Base-by-base conservation (phyloP, 2,329 filamentous ascomycete genomes). In the Cladophialophora psammophila region DNA sequence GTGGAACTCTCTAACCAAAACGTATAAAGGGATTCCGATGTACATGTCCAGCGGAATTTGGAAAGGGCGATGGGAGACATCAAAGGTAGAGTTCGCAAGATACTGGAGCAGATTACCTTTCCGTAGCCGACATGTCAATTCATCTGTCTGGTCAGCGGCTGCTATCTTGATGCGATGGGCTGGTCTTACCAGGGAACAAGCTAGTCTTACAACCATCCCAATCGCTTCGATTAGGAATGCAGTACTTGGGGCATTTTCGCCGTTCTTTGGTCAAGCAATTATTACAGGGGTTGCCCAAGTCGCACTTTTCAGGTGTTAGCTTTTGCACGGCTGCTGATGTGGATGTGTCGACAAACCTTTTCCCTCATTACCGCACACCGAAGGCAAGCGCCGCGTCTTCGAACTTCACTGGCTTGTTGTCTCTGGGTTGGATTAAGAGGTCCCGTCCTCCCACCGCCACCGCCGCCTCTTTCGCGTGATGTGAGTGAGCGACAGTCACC, bases 351-450 rank as follows among this genome's bases (percentile, higher is more conserved):
- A 53, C 45, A 18, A 26, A 68, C 69, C 60, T 67, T 72, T 59
- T 72, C 70, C 52, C 60, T 72, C 66, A 70, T 72, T 48, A 68
- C 66, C 9, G 48, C 57, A 48, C 70, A 72, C 10, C 69, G 69
- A 26, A 71, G 68, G 36, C 69, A 71, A 45, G 69, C 69, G 38
- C 69, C 65, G 5, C 58, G 57, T 20, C 60, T 63, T 38, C 69
- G 67, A 9, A 71, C 69, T 6, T 68, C 66, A 36, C 64, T 66
- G 5, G 69, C 67, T 18, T 65, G 56, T 58, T 67, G 57, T 54
- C 67, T 64, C 54, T 64, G 56, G 26, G 18, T 38, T 34, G 32
- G 60, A 10, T 65, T 64, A 26, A 71, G 55, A 18, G 69, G 69
- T 13, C 69, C 63, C 20, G 52, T 69, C 50, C 69, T 50, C 34